Evolutionary conservation across 1,139 yeast species (phyloP), one percentile per base, ranked within the genome.

Genomic region (Entelexis paramagnoliae): DNA sequence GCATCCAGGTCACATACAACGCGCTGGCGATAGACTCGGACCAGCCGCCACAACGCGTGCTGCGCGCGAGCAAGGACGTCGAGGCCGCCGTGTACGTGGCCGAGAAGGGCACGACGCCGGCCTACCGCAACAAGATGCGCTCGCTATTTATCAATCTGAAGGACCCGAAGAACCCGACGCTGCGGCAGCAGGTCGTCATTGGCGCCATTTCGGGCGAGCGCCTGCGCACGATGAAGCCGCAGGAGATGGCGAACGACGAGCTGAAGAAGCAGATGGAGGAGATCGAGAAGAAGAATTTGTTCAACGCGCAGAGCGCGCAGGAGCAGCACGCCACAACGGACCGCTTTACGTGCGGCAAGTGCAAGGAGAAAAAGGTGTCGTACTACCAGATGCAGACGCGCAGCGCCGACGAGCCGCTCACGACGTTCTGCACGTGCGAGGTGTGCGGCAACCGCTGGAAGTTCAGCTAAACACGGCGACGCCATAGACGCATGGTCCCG

Each of bases 381-480:
- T 91, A 91, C 68, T 91, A 88, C 69, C 98, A 91, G 72, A 78
- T 91, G 84, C 98, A 91, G 73, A 91, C 98, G 38, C 76, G 98
- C 68, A 85, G 95, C 54, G 98, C 98, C 26, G 98, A 91, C 78
- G 98, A 91, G 69, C 98, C 98, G 55, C 77, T 91, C 64, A 91
- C 98, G 9, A 91, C 98, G 2, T 91, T 91, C 66, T 91, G 97
- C 72, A 89, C 96, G 2, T 91, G 97, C 72, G 96, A 89, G 64
- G 85, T 81, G 61, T 91, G 98, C 73, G 97, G 97, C 60, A 87
- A 91, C 66, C 79, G 97, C 69, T 91, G 97, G 97, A 89, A 91
- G 69, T 89, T 89, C 66, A 60, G 65, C 44, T 66, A 57, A 48
- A 10, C 10, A 26, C 28, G 10, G 10, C 28, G 28, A 7, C 9